Evolutionary conservation across 345 rosid species (phyloP), one percentile per base, ranked within the genome.

Genomic region (Brassica cretica): DNA sequence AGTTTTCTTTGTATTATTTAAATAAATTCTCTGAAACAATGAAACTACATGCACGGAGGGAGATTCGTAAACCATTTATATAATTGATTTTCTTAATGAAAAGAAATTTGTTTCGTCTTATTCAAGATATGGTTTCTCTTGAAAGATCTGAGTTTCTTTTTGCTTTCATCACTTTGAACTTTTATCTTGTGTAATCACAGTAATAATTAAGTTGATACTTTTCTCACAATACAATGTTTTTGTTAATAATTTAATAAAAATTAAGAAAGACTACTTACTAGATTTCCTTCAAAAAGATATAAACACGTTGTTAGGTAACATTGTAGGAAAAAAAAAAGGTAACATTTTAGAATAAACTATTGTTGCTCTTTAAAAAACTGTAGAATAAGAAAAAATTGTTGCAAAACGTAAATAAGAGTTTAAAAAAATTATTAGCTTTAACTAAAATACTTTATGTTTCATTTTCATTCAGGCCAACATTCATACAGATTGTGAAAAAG

Each of bases 391-490:
- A 39, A 27, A 27, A 6, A 6, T 1, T 64, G 14, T 8, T 33
- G 46, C 39, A 64, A 64, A 39, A 27, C 16, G 1, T 55, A 25
- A 55, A 49, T 49, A 37, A 15, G 11, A 29, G 2, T 21, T 21
- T 21, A 2, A 35, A 35, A 8, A 10, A 37, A 19, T 1, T 11
- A 39, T 39, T 37, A 21, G 30, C 15, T 11, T 21, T 1, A 33
- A 33, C 9, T 29, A 14, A 12, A 39, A 5, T 10, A 53, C 4
- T 2, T 56, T 39, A 67, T 76, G 12, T 60, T 4, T 41, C 10
- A 70, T 24, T 10, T 12, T 1, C 8, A 21, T 37, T 49, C 89
- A 94, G 97, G 86, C 93, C 98, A 72, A 94, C 98, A 49, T 92
- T 92, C 85, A 27, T 84, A 0, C 18, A 70, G 63, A 92, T 94